These are phyloP conservation scores for Ormosia emarginata DNA, from an alignment of 306 rosid species.

Conservation along the genomic window DNA sequence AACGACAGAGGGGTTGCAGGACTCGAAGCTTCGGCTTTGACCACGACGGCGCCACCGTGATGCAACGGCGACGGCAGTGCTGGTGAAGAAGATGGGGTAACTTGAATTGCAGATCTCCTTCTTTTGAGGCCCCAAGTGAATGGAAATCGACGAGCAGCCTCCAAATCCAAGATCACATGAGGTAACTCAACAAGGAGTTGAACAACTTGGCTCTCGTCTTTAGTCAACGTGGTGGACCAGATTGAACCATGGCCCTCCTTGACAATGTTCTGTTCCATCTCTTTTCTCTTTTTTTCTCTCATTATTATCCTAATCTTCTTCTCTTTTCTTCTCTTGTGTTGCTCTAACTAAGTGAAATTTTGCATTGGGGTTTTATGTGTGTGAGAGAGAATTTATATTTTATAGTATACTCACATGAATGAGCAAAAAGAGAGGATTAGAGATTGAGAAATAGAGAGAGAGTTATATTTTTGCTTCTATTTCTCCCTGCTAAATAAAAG, in stretches of 20 bases:
- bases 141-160: background rate
- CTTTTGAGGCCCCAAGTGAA: conserved; percentile 39
- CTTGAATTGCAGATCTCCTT: conserved; percentile 47
- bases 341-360: background rate
- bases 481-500: background rate
- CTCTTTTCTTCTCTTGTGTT: background rate
- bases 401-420: background rate
- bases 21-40: conserved; percentile 26
- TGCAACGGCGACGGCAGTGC: background rate
- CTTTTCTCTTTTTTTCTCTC: background rate
- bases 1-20: conserved; percentile 49
- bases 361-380: background rate
- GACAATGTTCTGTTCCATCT: background rate
- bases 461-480: background rate
- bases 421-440: background rate
- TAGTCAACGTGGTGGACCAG: background rate
- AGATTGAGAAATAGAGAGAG: background rate
- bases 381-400: background rate
- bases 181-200: conserved; percentile 27
- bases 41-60: background rate
- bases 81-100: background rate
- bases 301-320: background rate
- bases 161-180: background rate
- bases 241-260: background rate
- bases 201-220: conserved; percentile 23